Conservation (phyloP, 129 eudicot genomes). For the Escallonia rubra region DNA sequence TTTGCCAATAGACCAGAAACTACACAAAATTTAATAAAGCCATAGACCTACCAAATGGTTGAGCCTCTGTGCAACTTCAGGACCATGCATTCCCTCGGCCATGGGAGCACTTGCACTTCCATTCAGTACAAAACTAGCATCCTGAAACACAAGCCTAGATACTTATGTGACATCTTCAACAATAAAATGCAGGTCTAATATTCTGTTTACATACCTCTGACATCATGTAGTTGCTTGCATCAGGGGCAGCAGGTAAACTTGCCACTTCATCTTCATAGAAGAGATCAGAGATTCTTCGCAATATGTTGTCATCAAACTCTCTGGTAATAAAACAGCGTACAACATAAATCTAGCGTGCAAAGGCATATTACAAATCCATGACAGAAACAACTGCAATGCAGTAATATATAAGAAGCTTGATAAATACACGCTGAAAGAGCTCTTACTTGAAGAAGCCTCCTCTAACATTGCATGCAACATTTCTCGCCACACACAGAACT, state of each 20-base stretch:
- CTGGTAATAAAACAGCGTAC: conserved; percentile 33
- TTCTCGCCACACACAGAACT: conserved; percentile 92
- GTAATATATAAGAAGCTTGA: neutral
- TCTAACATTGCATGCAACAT: conserved; percentile 97
- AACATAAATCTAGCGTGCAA: neutral
- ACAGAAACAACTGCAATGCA: neutral
- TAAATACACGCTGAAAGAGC: conserved; percentile 5
- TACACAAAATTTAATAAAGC: too few relatives aligned
- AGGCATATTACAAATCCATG: neutral
- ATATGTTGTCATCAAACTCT: conserved; percentile 74
- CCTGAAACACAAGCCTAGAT: conserved; percentile 35
- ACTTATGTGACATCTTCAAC: conserved; percentile 14
- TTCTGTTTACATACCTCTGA: conserved; percentile 58
- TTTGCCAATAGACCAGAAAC: too few relatives aligned
- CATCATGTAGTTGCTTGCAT: conserved; percentile 78
- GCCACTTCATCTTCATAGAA: conserved; percentile 73
- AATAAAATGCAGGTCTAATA: neutral
- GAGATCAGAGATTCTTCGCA: conserved; percentile 52
- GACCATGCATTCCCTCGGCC: conserved; percentile 70
- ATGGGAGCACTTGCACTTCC: conserved; percentile 47
- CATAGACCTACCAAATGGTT: conserved; percentile 32
- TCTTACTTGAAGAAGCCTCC: conserved; percentile 93
- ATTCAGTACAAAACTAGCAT: conserved; percentile 59
- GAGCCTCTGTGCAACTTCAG: conserved; percentile 67
- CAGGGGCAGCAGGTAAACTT: conserved; percentile 74